Percentiles rank a stretch among this genome's conserved stretches.
phyloP scores from a whole-genome alignment of 2,329 filamentous ascomycete genomes.

The Xylaria arbuscula region DNA sequence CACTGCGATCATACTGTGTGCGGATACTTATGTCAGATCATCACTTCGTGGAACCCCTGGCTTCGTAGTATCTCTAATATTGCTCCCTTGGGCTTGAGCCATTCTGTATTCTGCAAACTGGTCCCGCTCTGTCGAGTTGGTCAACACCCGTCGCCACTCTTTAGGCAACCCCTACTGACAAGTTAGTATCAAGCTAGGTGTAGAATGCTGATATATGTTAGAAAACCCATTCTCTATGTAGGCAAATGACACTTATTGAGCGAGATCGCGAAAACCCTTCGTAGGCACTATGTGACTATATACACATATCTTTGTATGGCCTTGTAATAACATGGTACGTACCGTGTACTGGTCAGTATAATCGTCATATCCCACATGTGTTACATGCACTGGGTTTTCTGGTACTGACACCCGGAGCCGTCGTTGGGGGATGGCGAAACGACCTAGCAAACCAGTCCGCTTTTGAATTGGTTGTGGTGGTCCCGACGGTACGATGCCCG shows the following conservation, averaged over 20 bases:
- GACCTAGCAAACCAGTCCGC: neutral
- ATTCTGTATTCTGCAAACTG: neutral
- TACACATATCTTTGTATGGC: too few relatives aligned
- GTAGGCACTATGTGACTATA: too few relatives aligned
- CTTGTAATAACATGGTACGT: neutral
- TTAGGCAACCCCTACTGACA: neutral
- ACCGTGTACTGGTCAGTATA: neutral
- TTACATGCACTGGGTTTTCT: neutral
- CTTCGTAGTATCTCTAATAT: neutral
- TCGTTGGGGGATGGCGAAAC: slow-evolving; percentile 1
- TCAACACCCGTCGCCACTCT: neutral
- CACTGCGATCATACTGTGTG: neutral
- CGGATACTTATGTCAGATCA: neutral
- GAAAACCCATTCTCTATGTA: too few relatives aligned
- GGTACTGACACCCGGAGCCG: neutral
- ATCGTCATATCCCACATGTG: neutral
- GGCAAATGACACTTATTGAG: too few relatives aligned
- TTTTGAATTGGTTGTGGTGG: neutral
- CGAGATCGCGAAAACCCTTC: too few relatives aligned
- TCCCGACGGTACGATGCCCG: neutral
- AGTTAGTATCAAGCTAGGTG: neutral
- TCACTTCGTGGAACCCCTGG: neutral
- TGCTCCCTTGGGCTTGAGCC: too few relatives aligned
- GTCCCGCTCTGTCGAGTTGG: neutral
- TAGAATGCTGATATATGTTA: too few relatives aligned